These are phyloP conservation scores for Xylaria sp. DNA, from an alignment of 2,329 filamentous ascomycete genomes.

Conservation along the genomic window DNA sequence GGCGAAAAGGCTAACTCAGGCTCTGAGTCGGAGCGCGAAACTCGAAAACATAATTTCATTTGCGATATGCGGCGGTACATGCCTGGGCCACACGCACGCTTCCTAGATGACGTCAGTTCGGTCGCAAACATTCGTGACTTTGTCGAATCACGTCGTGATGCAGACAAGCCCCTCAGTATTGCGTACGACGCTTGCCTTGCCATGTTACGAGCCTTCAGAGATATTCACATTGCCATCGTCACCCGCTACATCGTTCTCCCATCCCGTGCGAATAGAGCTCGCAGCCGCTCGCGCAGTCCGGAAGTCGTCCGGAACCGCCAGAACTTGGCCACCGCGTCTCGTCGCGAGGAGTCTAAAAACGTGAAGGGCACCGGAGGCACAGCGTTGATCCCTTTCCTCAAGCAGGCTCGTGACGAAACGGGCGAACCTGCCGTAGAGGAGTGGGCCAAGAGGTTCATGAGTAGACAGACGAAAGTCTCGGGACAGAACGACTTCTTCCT, in stretches of 20 bases:
- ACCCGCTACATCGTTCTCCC: constrained; percentile 95
- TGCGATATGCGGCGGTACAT: constrained; percentile 97
- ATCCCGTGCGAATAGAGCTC: constrained; percentile 76
- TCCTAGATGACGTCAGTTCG: constrained; percentile 80
- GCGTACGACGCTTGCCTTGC: constrained; percentile 92
- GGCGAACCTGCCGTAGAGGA: constrained; percentile 84
- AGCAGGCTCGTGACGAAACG: constrained; percentile 96
- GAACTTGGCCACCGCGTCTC: constrained; percentile 72
- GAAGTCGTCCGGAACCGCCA: constrained; percentile 57
- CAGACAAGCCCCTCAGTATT: constrained; percentile 73
- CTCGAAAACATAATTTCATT: constrained; percentile 82
- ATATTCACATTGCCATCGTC: constrained; percentile 96
- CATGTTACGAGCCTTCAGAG: constrained; percentile 75
- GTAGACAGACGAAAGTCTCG: constrained; percentile 58
- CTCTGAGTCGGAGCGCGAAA: constrained; percentile 59
- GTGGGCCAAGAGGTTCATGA: constrained; percentile 70
- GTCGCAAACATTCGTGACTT: constrained; percentile 90
- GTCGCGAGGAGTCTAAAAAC: constrained; percentile 62
- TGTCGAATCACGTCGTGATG: constrained; percentile 68
- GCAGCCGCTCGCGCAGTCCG: constrained; percentile 68
- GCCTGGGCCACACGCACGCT: constrained; percentile 90
- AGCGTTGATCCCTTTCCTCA: constrained; percentile 92
- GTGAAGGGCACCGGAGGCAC: constrained; percentile 93
- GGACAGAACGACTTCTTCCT: constrained; percentile 67
- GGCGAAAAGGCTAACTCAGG: constrained; percentile 70